These are phyloP conservation scores for Sclerotinia subarctica DNA, from an alignment of 2,329 filamentous ascomycete genomes.

Conservation along the genomic window DNA sequence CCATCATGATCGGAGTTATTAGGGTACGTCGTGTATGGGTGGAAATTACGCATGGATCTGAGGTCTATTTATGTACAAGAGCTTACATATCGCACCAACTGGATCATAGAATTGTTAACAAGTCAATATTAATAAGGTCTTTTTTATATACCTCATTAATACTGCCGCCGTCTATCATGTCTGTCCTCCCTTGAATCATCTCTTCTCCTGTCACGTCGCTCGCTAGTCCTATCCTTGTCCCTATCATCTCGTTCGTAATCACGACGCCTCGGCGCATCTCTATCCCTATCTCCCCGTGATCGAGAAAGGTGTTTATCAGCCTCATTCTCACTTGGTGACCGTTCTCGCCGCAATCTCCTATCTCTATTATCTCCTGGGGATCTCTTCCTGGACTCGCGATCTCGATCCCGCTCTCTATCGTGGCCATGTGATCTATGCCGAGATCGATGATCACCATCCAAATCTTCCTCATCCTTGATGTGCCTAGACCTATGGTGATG, in stretches of 20 bases:
- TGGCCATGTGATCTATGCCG: conserved; percentile 24
- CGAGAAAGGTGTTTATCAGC: conserved; percentile 12
- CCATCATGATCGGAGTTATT: conserved; percentile 15
- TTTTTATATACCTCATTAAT: conserved; percentile 12
- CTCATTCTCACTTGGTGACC: conserved; percentile 14
- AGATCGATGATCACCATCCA: conserved; percentile 22
- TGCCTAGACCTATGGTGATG: conserved; percentile 32
- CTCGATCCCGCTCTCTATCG: conserved; percentile 1
- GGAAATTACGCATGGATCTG: not conserved
- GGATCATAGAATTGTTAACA: not conserved
- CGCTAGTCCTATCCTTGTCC: conserved; percentile 2
- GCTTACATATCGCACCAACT: not conserved
- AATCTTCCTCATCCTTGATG: conserved; percentile 23
- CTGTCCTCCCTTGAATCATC: conserved; percentile 24
- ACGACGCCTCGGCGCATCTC: conserved; percentile 19
- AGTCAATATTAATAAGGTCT: not conserved
- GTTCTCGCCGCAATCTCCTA: conserved; percentile 10
- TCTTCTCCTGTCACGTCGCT: conserved; percentile 20
- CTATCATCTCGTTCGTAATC: conserved; percentile 6
- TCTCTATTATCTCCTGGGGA: conserved; percentile 20
- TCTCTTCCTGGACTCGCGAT: conserved; percentile 12
- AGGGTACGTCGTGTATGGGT: not conserved
- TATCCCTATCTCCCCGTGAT: conserved; percentile 22
- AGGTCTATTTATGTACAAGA: not conserved
- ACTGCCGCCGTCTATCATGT: conserved; percentile 22